phyloP scores from a whole-genome alignment of 345 rosid species.

The Euphorbia peplus region DNA sequence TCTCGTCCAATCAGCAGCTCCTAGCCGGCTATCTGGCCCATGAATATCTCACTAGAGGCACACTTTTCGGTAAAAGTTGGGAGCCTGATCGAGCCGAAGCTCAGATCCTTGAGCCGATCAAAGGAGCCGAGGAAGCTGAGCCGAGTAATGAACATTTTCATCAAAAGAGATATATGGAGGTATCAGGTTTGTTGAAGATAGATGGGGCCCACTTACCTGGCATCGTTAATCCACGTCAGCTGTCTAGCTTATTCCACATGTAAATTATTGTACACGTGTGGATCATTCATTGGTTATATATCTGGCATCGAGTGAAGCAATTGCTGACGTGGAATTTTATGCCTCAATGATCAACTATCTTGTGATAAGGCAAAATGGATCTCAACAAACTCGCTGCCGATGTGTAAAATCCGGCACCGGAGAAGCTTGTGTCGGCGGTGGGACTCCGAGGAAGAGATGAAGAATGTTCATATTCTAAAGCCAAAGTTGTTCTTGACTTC shows the following conservation, averaged over 20 bases:
- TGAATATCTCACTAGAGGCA: conserved; percentile 74
- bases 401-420: too few species aligned
- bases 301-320: too few species aligned
- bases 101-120: neutral
- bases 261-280: conserved; percentile 20
- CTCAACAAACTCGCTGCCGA: too few species aligned
- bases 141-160: conserved; percentile 27
- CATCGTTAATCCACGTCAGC: conserved; percentile 77
- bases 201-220: conserved; percentile 67
- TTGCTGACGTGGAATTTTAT: too few species aligned
- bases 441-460: too few species aligned
- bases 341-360: too few species aligned
- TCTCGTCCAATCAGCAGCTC: conserved; percentile 49
- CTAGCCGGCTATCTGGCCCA: conserved; percentile 81
- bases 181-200: conserved; percentile 56
- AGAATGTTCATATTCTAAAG: too few species aligned
- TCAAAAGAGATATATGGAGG: conserved; percentile 61
- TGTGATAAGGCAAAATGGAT: too few species aligned
- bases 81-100: conserved; percentile 39
- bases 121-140: neutral
- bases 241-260: conserved; percentile 54
- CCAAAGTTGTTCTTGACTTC: too few species aligned
- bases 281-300: neutral
- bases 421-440: too few species aligned
- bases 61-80: conserved; percentile 59